Evolutionary conservation across 2,329 filamentous ascomycete genomes (phyloP).

Genomic region (Aspergillus udagawae): DNA sequence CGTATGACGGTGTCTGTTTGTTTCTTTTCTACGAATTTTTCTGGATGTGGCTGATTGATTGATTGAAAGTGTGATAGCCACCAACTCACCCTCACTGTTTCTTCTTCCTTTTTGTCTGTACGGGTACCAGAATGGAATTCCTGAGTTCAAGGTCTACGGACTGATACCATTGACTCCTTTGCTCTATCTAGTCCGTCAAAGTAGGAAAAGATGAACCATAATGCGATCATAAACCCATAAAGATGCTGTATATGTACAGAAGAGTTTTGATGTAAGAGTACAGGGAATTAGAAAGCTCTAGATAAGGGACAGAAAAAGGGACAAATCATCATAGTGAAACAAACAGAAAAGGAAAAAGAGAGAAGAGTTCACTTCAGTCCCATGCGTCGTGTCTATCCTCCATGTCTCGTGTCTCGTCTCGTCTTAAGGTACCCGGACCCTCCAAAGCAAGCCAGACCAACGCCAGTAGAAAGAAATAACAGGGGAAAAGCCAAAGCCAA

Average conservation of each 20-base stretch:
- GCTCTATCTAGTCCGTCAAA: background rate
- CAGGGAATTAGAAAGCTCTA: background rate
- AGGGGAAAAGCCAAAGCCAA: background rate
- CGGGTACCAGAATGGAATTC: background rate
- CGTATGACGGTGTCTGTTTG: background rate
- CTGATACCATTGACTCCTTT: background rate
- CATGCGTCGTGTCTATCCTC: constrained; percentile 1
- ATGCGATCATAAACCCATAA: background rate
- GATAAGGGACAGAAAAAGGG: background rate
- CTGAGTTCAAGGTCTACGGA: background rate
- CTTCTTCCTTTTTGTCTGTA: background rate
- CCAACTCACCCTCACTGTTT: background rate
- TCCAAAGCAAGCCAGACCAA: constrained; percentile 1
- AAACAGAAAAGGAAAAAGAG: background rate
- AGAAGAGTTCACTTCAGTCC: background rate
- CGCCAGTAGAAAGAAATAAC: background rate
- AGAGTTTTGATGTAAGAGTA: background rate
- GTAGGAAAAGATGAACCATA: background rate
- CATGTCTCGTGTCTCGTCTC: background rate
- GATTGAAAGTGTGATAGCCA: constrained; percentile 2
- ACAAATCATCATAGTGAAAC: background rate
- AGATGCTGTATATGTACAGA: background rate
- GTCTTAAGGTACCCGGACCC: background rate
- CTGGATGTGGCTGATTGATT: background rate
- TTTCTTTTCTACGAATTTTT: background rate